These are phyloP conservation scores for Hyaloscypha bicolor DNA, from an alignment of 495 filamentous ascomycete species.

Conservation along the genomic window DNA sequence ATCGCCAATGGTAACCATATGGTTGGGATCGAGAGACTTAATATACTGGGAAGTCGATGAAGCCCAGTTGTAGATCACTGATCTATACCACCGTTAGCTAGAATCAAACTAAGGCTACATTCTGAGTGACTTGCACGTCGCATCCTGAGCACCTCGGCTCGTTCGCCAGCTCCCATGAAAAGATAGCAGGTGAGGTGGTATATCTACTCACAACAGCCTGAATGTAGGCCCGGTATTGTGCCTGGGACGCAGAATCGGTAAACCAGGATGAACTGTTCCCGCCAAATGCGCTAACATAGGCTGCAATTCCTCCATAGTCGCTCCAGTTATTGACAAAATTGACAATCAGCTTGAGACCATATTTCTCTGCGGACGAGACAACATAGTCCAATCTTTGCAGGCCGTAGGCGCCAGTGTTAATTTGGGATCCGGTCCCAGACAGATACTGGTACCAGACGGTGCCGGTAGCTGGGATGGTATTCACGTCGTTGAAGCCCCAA, in stretches of 20 bases:
- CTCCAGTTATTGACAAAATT: conserved; percentile 58
- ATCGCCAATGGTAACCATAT: conserved; percentile 70
- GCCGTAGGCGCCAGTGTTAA: conserved; percentile 53
- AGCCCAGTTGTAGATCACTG: conserved; percentile 63
- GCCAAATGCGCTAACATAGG: conserved; percentile 47
- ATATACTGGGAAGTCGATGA: conserved; percentile 61
- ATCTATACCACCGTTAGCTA: conserved; percentile 35
- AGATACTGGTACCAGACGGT: conserved; percentile 47
- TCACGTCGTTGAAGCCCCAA: conserved; percentile 56
- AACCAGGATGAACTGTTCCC: conserved; percentile 53
- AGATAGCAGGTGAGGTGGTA: conserved; percentile 55
- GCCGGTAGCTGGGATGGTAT: conserved; percentile 48
- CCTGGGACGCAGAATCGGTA: conserved; percentile 56
- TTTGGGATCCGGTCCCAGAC: conserved; percentile 33
- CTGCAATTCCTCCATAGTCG: conserved; percentile 67
- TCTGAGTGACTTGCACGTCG: conserved; percentile 3
- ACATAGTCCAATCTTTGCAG: conserved; percentile 62
- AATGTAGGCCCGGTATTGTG: conserved; percentile 61
- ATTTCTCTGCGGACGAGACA: conserved; percentile 53
- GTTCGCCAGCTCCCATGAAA: conserved; percentile 74
- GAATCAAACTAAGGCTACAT: neutral
- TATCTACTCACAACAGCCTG: conserved; percentile 65
- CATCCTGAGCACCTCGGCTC: conserved; percentile 72
- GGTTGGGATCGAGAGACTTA: conserved; percentile 62
- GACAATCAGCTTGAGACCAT: conserved; percentile 53